Evolutionary conservation across 768 basidiomycete genomes (phyloP).

Genomic region (Clitopilus hobsonii): DNA sequence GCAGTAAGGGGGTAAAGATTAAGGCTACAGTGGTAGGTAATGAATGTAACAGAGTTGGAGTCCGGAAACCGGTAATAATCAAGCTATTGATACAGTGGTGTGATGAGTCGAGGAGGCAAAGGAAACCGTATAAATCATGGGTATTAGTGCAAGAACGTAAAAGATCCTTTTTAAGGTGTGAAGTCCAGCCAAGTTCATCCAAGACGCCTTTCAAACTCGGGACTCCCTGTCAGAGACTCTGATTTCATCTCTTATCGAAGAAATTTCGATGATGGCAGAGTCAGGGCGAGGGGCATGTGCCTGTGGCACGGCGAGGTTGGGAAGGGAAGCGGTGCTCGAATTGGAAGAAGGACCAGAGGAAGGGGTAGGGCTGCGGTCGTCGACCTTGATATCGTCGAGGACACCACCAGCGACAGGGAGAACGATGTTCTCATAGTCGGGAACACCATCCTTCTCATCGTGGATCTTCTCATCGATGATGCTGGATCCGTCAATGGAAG

Average conservation of each 20-base stretch:
- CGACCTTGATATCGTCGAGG: constrained; percentile 29
- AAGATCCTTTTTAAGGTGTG: background rate
- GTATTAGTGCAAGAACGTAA: background rate
- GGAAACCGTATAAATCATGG: background rate
- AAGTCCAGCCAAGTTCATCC: background rate
- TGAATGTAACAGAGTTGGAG: background rate
- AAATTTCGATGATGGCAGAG: constrained; percentile 22
- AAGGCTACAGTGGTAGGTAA: background rate
- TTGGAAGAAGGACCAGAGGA: constrained; percentile 30
- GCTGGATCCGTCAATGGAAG: constrained; percentile 32
- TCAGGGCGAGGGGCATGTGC: constrained; percentile 14
- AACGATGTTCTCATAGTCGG: constrained; percentile 30
- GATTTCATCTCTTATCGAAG: constrained; percentile 18
- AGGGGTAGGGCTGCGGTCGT: constrained; percentile 24
- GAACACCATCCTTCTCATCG: constrained; percentile 27
- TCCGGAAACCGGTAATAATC: background rate
- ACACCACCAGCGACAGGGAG: constrained; percentile 34
- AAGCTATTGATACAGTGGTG: background rate
- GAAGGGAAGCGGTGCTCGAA: constrained; percentile 31
- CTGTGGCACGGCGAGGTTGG: constrained; percentile 8
- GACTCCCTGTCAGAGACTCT: background rate
- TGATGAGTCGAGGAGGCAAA: background rate
- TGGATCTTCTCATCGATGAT: constrained; percentile 22
- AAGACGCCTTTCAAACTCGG: background rate
- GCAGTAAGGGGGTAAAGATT: background rate